Evolutionary conservation across 169 alveolate species (phyloP).

Genomic region (Plasmodium coatneyi): DNA sequence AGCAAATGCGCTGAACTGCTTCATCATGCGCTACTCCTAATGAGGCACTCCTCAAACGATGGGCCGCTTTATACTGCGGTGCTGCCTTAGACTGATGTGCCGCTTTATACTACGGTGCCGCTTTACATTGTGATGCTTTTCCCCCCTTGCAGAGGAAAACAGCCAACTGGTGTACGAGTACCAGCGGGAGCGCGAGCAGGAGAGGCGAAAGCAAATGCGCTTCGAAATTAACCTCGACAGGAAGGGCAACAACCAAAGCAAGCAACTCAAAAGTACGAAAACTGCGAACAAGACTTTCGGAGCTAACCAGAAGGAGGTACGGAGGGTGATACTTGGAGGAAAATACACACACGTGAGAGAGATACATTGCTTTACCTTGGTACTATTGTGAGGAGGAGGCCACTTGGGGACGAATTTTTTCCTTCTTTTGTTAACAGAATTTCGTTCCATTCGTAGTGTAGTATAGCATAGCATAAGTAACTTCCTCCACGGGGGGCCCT

Average conservation of each 20-base stretch:
- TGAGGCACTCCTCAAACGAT: too few species aligned
- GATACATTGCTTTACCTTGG: background rate
- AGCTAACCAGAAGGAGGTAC: constrained; percentile 49
- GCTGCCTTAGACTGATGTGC: too few species aligned
- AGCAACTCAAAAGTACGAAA: background rate
- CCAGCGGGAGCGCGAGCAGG: constrained; percentile 72
- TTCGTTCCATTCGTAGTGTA: background rate
- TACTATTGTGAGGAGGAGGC: background rate
- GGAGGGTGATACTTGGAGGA: background rate
- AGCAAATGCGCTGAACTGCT: too few species aligned
- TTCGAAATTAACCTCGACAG: constrained; percentile 71
- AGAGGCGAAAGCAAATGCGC: constrained; percentile 72
- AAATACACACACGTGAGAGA: background rate
- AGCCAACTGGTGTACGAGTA: constrained; percentile 71
- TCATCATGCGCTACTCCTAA: background rate
- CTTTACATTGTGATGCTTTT: background rate
- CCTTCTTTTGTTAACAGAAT: background rate
- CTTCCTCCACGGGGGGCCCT: background rate
- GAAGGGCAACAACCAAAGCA: constrained; percentile 55
- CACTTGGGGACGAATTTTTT: background rate
- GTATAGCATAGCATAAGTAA: background rate
- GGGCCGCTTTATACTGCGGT: too few species aligned
- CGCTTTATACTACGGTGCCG: background rate
- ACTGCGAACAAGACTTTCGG: constrained; percentile 7
- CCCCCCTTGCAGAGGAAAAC: constrained; percentile 34